Evolutionary conservation across 495 filamentous ascomycete genomes (phyloP).

Genomic region (Penicillium salamii): DNA sequence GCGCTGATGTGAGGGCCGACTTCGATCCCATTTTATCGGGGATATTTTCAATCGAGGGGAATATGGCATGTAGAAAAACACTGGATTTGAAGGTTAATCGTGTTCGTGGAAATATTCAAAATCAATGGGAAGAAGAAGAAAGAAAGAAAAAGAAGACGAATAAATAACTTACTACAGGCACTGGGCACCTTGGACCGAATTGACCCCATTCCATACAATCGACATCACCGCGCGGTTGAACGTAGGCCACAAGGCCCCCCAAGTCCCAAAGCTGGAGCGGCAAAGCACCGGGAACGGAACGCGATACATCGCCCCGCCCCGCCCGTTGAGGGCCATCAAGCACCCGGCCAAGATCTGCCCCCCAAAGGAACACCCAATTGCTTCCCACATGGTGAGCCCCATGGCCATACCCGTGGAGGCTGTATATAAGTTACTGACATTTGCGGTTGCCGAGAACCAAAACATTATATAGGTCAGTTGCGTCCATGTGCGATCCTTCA

Average conservation of each 20-base stretch:
- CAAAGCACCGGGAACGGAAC: slow-evolving; percentile 37
- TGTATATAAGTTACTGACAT: slow-evolving; percentile 36
- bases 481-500: slow-evolving; percentile 34
- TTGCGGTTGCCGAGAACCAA: slow-evolving; percentile 41
- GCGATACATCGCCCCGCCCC: slow-evolving; percentile 38
- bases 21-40: slow-evolving; percentile 32
- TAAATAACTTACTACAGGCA: slow-evolving; percentile 33
- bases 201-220: slow-evolving; percentile 40
- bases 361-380: slow-evolving; percentile 27
- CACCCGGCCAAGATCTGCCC: slow-evolving; percentile 30
- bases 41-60: slow-evolving; percentile 32
- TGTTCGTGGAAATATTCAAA: too few species aligned
- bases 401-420: slow-evolving; percentile 34
- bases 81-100: slow-evolving; percentile 7
- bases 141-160: too few species aligned
- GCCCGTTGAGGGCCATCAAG: slow-evolving; percentile 36
- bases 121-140: too few species aligned
- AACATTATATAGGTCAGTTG: slow-evolving; percentile 37
- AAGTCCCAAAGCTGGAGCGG: slow-evolving; percentile 33
- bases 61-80: slow-evolving; percentile 36
- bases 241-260: slow-evolving; percentile 37
- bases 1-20: slow-evolving; percentile 30
- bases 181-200: slow-evolving; percentile 36
- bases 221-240: slow-evolving; percentile 39
- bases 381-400: slow-evolving; percentile 39